A percentile compares a stretch with the other conserved stretches of the same genome.
Conservation (phyloP, 768 basidiomycete species). For the Suillus subalutaceus region DNA sequence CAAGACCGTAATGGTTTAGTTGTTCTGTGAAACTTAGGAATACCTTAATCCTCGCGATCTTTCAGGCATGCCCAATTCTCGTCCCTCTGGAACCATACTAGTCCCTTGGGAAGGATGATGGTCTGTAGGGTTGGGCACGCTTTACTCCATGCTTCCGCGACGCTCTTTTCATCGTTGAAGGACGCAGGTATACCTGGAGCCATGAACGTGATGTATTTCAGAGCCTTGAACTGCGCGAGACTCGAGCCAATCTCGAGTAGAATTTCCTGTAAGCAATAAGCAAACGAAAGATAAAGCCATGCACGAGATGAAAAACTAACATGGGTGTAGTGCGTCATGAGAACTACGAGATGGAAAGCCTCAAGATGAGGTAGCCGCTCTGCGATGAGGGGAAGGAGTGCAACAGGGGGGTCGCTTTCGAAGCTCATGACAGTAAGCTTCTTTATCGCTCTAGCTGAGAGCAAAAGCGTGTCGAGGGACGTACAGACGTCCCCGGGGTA, state of each 20-base stretch:
- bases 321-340: slow-evolving; percentile 50
- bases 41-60: slow-evolving; percentile 14
- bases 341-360: slow-evolving; percentile 61
- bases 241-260: slow-evolving; percentile 43
- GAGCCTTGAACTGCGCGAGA: slow-evolving; percentile 45
- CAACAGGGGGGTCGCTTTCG: slow-evolving; percentile 46
- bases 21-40: neutral
- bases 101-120: slow-evolving; percentile 64
- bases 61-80: slow-evolving; percentile 28
- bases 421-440: slow-evolving; percentile 64
- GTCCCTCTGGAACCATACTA: slow-evolving; percentile 55
- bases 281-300: no score
- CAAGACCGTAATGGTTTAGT: neutral
- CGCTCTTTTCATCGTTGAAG: slow-evolving; percentile 46
- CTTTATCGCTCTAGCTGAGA: slow-evolving; percentile 42
- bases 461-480: slow-evolving; percentile 47
- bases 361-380: slow-evolving; percentile 52
- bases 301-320: slow-evolving; percentile 35
- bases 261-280: slow-evolving; percentile 36
- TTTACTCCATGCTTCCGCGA: slow-evolving; percentile 57
- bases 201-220: slow-evolving; percentile 63
- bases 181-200: slow-evolving; percentile 35
- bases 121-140: slow-evolving; percentile 64
- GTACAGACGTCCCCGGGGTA: slow-evolving; percentile 42
- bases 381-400: slow-evolving; percentile 51